Evolutionary conservation across 2,329 filamentous ascomycete genomes (phyloP), one percentile per base, ranked within the genome.

Genomic region (Pseudocercospora eumusae): DNA sequence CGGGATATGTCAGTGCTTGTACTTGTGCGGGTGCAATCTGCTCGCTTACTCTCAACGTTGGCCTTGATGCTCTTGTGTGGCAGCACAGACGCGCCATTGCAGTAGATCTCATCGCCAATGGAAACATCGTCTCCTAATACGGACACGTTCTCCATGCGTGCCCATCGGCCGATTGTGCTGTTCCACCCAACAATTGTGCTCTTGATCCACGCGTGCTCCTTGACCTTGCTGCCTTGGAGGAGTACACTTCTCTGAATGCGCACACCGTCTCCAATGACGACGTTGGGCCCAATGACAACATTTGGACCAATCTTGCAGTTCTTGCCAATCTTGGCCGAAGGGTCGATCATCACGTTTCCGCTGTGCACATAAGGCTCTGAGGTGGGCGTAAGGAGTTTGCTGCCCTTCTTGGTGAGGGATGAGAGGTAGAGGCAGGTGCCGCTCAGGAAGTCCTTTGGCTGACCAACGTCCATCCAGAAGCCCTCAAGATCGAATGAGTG

Each of bases 381-480:
- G 47, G 84, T 78, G 1, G 92, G 83, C 7, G 88, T 87, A 56
- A 98, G 89, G 64, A 90, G 84, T 81, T 96, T 93, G 75, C 91
- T 91, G 75, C 88, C 87, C 81, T 90, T 92, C 86, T 96, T 96
- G 62, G 92, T 85, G 64, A 98, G 86, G 3, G 92, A 96, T 52
- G 91, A 92, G 57, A 99, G 90, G 82, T 97, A 98, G 66, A 99
- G 85, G 81, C 93, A 98, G 65, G 95, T 98, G 66, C 93, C 93
- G 21, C 90, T 92, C 60, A 99, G 83, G 86, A 98, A 99, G 76
- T 99, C 93, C 83, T 98, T 99, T 71, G 93, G 93, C 81, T 99
- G 93, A 72, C 93, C 93, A 68, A 99, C 92, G 72, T 98, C 93
- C 93, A 98, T 98, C 93, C 93, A 98, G 86, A 96, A 98, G 71